phyloP scores from a whole-genome alignment of 495 filamentous ascomycete genomes.

The Xylona heveae region DNA sequence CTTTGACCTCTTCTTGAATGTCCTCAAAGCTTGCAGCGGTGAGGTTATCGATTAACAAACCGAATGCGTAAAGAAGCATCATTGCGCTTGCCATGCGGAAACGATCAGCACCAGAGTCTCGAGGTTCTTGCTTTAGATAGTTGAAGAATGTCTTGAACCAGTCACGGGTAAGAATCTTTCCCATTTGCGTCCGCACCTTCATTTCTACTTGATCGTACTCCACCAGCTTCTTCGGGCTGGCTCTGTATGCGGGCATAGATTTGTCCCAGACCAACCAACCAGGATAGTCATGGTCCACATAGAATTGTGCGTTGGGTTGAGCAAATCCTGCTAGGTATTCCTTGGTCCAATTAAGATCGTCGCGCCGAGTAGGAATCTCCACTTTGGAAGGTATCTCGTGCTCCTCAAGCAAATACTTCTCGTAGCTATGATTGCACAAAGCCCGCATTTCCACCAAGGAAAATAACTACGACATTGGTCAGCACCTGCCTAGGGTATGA shows the following conservation, averaged over 20 bases:
- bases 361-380: constrained; percentile 41
- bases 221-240: constrained; percentile 42
- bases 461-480: constrained; percentile 28
- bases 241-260: constrained; percentile 54
- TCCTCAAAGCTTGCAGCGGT: constrained; percentile 69
- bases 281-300: constrained; percentile 76
- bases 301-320: constrained; percentile 62
- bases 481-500: background rate
- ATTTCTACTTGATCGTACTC: constrained; percentile 71
- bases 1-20: constrained; percentile 52
- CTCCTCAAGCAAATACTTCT: constrained; percentile 60
- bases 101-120: constrained; percentile 61
- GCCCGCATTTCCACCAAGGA: constrained; percentile 68
- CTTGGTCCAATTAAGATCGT: constrained; percentile 58
- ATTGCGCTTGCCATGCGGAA: constrained; percentile 75
- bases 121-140: constrained; percentile 90
- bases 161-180: constrained; percentile 48
- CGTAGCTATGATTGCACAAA: constrained; percentile 63
- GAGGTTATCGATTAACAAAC: constrained; percentile 55
- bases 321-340: constrained; percentile 61
- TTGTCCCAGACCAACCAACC: constrained; percentile 97
- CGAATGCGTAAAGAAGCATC: constrained; percentile 71
- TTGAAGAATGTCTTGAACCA: constrained; percentile 82
- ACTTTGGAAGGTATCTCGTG: constrained; percentile 57
- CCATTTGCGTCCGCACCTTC: constrained; percentile 59